These are phyloP conservation scores for Tirmania nivea DNA, from an alignment of 495 filamentous ascomycete species.

Conservation along the genomic window DNA sequence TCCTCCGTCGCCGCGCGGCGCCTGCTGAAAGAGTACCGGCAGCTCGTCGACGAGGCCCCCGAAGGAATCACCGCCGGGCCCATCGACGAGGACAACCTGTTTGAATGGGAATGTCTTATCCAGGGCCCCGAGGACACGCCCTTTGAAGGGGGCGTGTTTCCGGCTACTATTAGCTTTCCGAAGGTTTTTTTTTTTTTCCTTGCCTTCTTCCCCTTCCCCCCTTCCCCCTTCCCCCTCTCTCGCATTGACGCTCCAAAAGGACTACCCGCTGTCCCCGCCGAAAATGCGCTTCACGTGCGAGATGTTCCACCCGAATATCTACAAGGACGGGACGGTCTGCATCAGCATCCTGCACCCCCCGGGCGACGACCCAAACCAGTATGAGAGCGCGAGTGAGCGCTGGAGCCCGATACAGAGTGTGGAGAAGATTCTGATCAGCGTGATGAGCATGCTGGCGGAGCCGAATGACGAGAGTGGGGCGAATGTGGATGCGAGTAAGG, in stretches of 20 bases:
- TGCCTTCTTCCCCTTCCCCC: background rate
- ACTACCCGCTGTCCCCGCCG: constrained; percentile 77
- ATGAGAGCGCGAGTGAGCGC: constrained; percentile 75
- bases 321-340: constrained; percentile 72
- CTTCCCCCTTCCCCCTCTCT: background rate
- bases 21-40: constrained; percentile 91
- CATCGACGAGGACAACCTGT: constrained; percentile 82
- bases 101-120: constrained; percentile 91
- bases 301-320: constrained; percentile 93
- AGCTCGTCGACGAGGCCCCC: constrained; percentile 58
- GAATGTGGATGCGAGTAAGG: constrained; percentile 72
- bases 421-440: constrained; percentile 78
- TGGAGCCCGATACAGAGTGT: constrained; percentile 97
- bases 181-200: constrained; percentile 30
- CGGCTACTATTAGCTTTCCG: constrained; percentile 85
- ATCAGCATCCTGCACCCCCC: constrained; percentile 95
- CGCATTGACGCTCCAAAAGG: constrained; percentile 35
- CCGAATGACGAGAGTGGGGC: constrained; percentile 93
- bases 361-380: constrained; percentile 88
- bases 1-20: constrained; percentile 55
- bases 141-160: constrained; percentile 86
- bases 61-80: constrained; percentile 93
- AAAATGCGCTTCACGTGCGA: constrained; percentile 77
- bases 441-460: constrained; percentile 78
- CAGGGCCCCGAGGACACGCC: constrained; percentile 88